Conservation (phyloP, 176 grass and related monocot species). For the Oryza australiensis region DNA sequence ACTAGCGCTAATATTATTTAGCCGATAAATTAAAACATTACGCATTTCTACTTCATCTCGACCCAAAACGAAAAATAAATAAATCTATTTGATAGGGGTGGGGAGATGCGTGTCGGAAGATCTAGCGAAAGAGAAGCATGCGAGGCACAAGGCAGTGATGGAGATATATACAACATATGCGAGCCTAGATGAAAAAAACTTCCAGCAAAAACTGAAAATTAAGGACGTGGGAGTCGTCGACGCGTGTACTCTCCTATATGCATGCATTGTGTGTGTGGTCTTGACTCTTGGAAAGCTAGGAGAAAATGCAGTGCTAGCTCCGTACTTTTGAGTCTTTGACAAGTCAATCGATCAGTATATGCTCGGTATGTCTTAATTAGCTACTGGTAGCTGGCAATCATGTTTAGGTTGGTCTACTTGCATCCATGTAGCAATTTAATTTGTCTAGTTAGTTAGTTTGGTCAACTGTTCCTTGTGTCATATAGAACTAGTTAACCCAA, state of each 20-base stretch:
- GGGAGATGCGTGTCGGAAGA: slow-evolving; percentile 22
- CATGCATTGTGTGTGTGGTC: background rate
- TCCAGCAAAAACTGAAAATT: background rate
- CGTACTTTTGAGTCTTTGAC: background rate
- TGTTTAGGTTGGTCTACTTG: background rate
- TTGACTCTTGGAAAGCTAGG: background rate
- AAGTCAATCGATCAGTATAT: background rate
- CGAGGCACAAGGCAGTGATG: background rate
- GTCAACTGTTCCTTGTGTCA: background rate
- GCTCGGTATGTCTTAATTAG: background rate
- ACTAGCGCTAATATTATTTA: too few relatives aligned
- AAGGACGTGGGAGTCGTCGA: background rate
- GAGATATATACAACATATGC: background rate
- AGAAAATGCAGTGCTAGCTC: background rate
- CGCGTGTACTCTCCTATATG: background rate
- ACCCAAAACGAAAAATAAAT: background rate
- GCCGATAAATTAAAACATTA: too few relatives aligned
- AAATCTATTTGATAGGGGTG: background rate
- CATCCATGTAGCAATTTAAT: background rate
- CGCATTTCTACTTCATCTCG: background rate
- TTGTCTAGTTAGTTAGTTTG: background rate
- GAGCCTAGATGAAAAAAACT: background rate
- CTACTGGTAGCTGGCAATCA: background rate
- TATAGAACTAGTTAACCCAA: background rate
- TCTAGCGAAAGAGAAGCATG: slow-evolving; percentile 1